These are phyloP conservation scores for Mortierella hygrophila DNA, from an alignment of 192 early-diverging fungal genomes.

Conservation along the genomic window DNA sequence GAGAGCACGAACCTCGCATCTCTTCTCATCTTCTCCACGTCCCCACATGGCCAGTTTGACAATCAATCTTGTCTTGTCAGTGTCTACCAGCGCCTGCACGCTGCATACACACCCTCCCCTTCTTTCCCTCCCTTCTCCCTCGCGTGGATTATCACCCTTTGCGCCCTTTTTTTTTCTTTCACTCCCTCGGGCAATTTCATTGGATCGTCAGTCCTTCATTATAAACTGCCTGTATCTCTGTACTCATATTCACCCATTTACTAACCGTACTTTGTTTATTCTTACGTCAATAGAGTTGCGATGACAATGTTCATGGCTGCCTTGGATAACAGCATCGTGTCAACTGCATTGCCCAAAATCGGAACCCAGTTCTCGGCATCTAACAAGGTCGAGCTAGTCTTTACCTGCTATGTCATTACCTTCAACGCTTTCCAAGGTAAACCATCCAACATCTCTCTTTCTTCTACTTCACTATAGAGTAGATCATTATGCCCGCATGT, in stretches of 20 bases:
- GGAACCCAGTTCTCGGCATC: constrained; percentile 47
- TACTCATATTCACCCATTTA: neutral
- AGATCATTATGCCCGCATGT: neutral
- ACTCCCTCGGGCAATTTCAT: neutral
- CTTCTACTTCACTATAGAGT: neutral
- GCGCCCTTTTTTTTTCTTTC: neutral
- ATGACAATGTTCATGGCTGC: constrained; percentile 72
- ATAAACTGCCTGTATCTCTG: neutral
- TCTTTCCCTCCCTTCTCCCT: neutral
- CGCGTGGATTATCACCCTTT: neutral
- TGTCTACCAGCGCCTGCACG: too few relatives aligned
- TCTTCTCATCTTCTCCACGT: neutral
- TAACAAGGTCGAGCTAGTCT: constrained; percentile 49
- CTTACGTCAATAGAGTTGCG: constrained; percentile 17
- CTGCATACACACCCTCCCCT: too few relatives aligned
- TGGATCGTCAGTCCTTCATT: neutral
- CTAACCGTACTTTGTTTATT: neutral
- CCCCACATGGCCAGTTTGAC: too few relatives aligned
- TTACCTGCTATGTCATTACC: constrained; percentile 54
- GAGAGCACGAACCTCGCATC: neutral
- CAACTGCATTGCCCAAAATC: constrained; percentile 72
- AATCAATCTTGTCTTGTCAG: too few relatives aligned
- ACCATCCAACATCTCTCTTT: neutral
- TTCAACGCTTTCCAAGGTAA: constrained; percentile 54
- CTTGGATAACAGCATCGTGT: constrained; percentile 73